Percentiles rank a stretch among this genome's conserved stretches.
These are phyloP conservation scores for Coleophoma crateriformis DNA, from an alignment of 2,329 filamentous ascomycete genomes.

Conservation along the genomic window DNA sequence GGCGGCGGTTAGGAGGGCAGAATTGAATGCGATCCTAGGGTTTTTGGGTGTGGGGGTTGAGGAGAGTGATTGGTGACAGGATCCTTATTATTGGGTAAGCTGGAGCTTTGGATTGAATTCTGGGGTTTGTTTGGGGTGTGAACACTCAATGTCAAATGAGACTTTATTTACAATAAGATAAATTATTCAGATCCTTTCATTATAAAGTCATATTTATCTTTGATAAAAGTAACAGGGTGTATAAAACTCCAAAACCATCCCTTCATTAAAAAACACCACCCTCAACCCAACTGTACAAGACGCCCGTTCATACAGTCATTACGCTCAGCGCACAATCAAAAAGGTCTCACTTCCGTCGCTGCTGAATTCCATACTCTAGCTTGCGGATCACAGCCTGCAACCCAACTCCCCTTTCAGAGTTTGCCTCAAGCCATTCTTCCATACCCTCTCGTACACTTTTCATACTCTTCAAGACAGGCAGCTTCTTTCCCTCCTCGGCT, in stretches of 20 bases:
- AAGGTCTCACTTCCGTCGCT: conserved; percentile 15
- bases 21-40: too few species aligned
- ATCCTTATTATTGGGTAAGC: too few species aligned
- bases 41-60: too few species aligned
- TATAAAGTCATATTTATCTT: too few species aligned
- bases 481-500: conserved; percentile 55
- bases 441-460: conserved; percentile 65
- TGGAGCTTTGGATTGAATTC: too few species aligned
- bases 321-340: neutral
- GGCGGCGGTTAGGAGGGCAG: too few species aligned
- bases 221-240: too few species aligned
- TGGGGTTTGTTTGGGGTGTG: too few species aligned
- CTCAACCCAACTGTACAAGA: neutral
- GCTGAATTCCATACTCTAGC: conserved; percentile 36
- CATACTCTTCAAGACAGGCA: conserved; percentile 74
- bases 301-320: neutral
- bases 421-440: conserved; percentile 76
- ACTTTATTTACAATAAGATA: too few species aligned
- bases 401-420: conserved; percentile 75
- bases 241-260: neutral
- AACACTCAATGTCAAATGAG: too few species aligned
- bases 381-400: conserved; percentile 66
- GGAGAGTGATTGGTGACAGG: too few species aligned
- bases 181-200: too few species aligned
- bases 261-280: neutral